Percentiles rank a stretch among this genome's conserved stretches.
Evolutionary conservation across 768 basidiomycete species (phyloP).

Genomic region (Baorangia bicolor): DNA sequence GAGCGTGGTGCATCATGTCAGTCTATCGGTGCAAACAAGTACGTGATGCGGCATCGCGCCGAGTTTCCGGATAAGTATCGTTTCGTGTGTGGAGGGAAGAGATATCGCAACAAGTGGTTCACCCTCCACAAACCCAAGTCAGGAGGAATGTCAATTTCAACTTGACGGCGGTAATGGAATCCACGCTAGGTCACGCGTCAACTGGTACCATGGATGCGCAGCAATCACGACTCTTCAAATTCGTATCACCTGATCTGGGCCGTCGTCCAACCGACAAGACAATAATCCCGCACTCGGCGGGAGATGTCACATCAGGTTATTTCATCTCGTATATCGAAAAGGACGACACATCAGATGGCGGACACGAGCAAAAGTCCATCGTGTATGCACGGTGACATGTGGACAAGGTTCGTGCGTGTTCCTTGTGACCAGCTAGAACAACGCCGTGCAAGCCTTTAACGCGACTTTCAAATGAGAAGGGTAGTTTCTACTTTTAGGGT

Average conservation of each 20-base stretch:
- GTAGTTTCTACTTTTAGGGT: neutral
- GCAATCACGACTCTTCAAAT: neutral
- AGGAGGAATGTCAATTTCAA: neutral
- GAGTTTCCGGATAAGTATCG: neutral
- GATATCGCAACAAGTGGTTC: neutral
- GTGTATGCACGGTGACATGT: neutral
- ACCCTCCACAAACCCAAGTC: neutral
- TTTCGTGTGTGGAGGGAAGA: neutral
- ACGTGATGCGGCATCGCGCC: neutral
- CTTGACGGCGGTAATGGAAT: neutral
- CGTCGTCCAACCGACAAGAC: neutral
- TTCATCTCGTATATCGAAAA: neutral
- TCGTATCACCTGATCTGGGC: conserved; percentile 4
- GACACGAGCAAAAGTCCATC: neutral
- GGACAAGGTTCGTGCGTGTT: neutral
- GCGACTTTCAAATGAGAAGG: conserved; percentile 9
- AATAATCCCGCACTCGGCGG: neutral
- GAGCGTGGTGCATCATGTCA: neutral
- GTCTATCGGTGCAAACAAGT: neutral
- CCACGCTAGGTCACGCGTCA: neutral
- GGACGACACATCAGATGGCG: neutral
- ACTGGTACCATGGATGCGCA: neutral
- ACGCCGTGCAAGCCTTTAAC: neutral
- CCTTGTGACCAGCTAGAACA: neutral
- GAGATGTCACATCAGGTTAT: neutral